Evolutionary conservation across 2,329 filamentous ascomycete species (phyloP).

Genomic region (Diplocarpon rosae): DNA sequence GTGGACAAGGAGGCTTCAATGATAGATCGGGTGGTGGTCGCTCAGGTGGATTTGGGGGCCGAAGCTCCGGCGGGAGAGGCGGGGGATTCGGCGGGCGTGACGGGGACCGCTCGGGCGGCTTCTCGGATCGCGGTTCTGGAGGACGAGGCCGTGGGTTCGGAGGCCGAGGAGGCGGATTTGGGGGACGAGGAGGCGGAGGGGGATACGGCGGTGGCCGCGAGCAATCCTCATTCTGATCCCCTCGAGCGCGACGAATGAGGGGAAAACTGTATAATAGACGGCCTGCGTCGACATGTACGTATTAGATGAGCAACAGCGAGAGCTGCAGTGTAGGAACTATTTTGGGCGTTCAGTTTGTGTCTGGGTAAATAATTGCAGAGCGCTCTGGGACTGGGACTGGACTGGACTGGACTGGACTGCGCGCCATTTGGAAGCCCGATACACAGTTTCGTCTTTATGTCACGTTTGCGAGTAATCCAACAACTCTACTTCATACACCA

Average conservation of each 20-base stretch:
- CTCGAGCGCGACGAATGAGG: neutral
- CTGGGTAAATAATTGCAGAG: constrained; percentile 16
- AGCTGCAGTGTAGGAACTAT: constrained; percentile 10
- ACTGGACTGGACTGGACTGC: neutral
- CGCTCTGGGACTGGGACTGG: constrained; percentile 8
- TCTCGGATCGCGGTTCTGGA: neutral
- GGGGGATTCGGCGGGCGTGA: constrained; percentile 9
- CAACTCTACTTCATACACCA: no score
- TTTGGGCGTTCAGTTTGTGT: constrained; percentile 9
- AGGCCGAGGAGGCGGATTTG: neutral
- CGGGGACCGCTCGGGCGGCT: constrained; percentile 3
- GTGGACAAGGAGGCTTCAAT: constrained; percentile 4
- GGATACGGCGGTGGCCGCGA: constrained; percentile 4
- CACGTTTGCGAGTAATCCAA: no score
- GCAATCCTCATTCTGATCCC: constrained; percentile 5
- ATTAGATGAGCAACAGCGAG: neutral
- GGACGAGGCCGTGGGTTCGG: constrained; percentile 5
- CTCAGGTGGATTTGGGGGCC: constrained; percentile 9
- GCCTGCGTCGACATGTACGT: neutral
- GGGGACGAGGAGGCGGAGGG: constrained; percentile 5
- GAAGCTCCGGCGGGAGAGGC: neutral
- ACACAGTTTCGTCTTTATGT: no score
- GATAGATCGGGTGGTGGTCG: constrained; percentile 9
- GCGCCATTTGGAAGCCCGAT: neutral
- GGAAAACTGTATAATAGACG: constrained; percentile 9